These are phyloP conservation scores for Solanum chilense DNA, from an alignment of 257 asterid species.

Conservation along the genomic window DNA sequence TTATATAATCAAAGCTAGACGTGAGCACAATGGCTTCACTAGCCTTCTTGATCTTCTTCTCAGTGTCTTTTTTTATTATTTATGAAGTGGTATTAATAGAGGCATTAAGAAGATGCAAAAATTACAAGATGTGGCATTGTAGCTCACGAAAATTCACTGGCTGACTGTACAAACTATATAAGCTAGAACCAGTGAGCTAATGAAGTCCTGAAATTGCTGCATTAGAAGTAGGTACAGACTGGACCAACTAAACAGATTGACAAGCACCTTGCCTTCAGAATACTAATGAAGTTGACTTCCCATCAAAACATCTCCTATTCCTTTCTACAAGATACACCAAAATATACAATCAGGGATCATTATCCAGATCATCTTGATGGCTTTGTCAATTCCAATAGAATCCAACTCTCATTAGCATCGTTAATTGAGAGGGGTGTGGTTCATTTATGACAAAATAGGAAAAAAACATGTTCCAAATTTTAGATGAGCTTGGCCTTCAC, in stretches of 20 bases:
- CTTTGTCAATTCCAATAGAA: neutral
- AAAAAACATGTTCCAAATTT: neutral
- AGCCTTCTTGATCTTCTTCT: neutral
- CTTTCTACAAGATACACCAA: neutral
- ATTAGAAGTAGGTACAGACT: neutral
- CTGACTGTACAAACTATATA: neutral
- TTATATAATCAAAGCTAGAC: neutral
- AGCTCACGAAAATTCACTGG: neutral
- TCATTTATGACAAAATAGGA: neutral
- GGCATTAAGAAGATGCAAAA: neutral
- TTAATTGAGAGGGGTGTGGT: neutral
- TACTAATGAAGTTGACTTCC: neutral
- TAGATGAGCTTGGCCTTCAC: neutral
- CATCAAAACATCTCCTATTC: neutral
- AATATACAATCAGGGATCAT: neutral
- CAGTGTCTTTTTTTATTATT: neutral
- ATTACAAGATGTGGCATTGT: neutral
- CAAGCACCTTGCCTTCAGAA: neutral
- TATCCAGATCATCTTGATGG: neutral
- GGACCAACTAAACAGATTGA: neutral
- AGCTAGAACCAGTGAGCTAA: neutral
- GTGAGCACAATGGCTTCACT: neutral
- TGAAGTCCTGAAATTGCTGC: neutral
- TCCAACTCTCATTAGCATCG: neutral
- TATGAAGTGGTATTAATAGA: neutral